Evolutionary conservation across 148 eudicot species (phyloP), one percentile per base, ranked within the genome.

Genomic region (Limonium bicolor): DNA sequence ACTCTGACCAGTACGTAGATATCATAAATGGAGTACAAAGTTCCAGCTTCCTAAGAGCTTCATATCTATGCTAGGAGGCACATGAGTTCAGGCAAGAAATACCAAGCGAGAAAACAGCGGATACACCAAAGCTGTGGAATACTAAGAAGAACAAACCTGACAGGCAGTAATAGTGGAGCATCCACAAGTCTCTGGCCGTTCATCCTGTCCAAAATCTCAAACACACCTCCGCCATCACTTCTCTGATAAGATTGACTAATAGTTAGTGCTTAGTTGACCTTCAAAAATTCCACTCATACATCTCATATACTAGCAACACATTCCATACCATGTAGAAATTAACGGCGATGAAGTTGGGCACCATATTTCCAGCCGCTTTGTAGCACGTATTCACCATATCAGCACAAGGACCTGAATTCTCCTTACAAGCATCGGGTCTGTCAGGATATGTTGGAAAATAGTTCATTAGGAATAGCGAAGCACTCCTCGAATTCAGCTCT

Each of bases 201-300:
- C 94, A 90, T 81, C 39, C 50, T 62, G 59, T 90, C 95, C 65
- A 90, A 36, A 44, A 61, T 70, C 24, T 85, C 80, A 29, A 85
- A 90, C 44, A 70, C 88, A 20, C 99, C 99, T 46, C 86, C 78
- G 44, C 99, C 99, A 56, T 90, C 95, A 56, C 95, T 90, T 49
- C 99, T 85, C 99, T 90, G 94, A 30, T 67, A 48, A 41, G 11
- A 69, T 34, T 31, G 13, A 36, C 43, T 16, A 5, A 14, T 8
- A 24, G 35, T 62, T 27, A 67, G 49, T 62, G 50, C 12, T n/a
- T n/a, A n/a, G n/a, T n/a, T n/a, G n/a, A n/a, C n/a, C n/a, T n/a
- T n/a, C n/a, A n/a, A 8, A 13, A 40, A 29, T 28, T 32, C 28
- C 2, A 41, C 17, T 27, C 20, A 53, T 4, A 21, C 20, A 13